A percentile compares a stretch with the other conserved stretches of the same genome.
phyloP scores from a whole-genome alignment of 345 rosid species.

The Nephelium lappaceum region DNA sequence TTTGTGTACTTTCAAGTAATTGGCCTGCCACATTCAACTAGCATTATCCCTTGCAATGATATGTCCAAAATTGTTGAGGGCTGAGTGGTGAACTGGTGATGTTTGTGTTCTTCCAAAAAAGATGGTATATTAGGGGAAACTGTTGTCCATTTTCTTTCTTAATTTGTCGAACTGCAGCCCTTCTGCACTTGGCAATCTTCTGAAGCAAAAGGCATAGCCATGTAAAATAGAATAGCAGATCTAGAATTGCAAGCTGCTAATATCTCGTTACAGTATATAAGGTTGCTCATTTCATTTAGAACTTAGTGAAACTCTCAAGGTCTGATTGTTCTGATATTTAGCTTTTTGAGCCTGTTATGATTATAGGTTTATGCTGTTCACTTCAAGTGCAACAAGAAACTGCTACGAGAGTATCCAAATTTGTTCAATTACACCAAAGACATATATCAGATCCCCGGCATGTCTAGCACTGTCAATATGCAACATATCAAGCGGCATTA shows the following conservation, averaged over 20 bases:
- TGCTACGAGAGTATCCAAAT: constrained; percentile 67
- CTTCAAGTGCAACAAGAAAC: constrained; percentile 85
- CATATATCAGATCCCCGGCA: constrained; percentile 59
- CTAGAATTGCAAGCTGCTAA: not conserved
- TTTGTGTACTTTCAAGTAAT: not conserved
- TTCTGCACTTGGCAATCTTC: not conserved
- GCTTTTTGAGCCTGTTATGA: not conserved
- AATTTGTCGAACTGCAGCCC: not conserved
- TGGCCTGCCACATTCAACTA: not conserved
- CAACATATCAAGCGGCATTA: constrained; percentile 71
- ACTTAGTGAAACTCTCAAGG: not conserved
- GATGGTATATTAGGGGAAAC: not conserved
- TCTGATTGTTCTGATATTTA: not conserved
- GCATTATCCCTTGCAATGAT: not conserved
- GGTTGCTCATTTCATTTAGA: not conserved
- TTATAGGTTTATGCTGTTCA: constrained; percentile 70
- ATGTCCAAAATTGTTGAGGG: not conserved
- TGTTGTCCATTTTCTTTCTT: not conserved
- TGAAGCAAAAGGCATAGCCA: not conserved
- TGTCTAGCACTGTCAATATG: constrained; percentile 64
- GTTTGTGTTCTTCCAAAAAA: not conserved
- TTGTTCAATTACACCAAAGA: constrained; percentile 74
- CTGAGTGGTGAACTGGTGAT: not conserved
- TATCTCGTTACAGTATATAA: not conserved
- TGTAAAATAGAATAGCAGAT: not conserved